Percentiles rank a stretch among this genome's conserved stretches.
These are phyloP conservation scores for Pezicula radicicola DNA, from an alignment of 2,329 filamentous ascomycete species.

Conservation along the genomic window DNA sequence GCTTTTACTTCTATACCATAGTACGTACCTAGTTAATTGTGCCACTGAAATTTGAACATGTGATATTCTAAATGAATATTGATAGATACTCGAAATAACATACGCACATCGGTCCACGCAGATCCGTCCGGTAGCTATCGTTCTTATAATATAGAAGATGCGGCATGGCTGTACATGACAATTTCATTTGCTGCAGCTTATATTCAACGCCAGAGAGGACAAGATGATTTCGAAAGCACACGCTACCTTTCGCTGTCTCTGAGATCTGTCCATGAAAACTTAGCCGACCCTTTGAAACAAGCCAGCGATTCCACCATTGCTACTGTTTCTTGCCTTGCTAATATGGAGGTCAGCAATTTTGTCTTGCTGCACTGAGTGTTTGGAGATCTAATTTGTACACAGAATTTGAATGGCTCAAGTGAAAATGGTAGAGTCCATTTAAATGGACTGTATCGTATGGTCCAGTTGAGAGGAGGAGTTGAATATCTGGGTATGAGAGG, in stretches of 20 bases:
- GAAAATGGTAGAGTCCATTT: background rate
- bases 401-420: background rate
- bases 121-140: background rate
- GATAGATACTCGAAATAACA: background rate
- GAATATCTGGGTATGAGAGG: background rate
- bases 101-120: slow-evolving; percentile 1
- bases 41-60: no score
- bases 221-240: background rate
- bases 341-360: background rate
- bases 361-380: background rate
- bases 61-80: background rate
- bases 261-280: background rate
- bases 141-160: background rate
- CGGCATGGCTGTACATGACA: slow-evolving; percentile 1
- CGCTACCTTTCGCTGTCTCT: background rate
- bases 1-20: no score
- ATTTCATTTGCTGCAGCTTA: background rate
- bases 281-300: background rate
- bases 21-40: no score
- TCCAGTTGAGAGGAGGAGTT: background rate
- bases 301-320: background rate
- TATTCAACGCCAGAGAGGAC: background rate
- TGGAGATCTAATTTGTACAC: background rate
- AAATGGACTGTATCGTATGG: background rate
- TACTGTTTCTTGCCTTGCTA: background rate